These are phyloP conservation scores for Metschnikowia aberdeeniae DNA, from an alignment of 805 yeast genomes.

Conservation along the genomic window DNA sequence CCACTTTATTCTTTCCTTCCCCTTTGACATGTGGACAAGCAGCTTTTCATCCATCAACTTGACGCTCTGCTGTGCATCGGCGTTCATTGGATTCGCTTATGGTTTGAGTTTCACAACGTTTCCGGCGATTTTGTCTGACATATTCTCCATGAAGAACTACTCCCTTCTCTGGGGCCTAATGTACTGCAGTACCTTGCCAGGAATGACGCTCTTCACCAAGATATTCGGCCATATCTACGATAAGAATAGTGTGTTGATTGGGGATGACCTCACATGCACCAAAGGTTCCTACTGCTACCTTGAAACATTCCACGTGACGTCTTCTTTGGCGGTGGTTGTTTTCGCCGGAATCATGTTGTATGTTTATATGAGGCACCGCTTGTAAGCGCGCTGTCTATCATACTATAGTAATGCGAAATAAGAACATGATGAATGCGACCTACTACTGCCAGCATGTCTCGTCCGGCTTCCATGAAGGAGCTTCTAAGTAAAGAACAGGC, in stretches of 20 bases:
- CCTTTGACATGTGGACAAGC: conserved; percentile 11
- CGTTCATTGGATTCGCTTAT: conserved; percentile 31
- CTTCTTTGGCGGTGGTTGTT: conserved; percentile 19
- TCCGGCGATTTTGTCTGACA: conserved; percentile 32
- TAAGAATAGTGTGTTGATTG: conserved; percentile 20
- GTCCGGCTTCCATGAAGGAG: conserved; percentile 17
- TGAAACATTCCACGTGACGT: conserved; percentile 25
- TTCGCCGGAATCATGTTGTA: conserved; percentile 16
- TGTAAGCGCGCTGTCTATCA: not conserved
- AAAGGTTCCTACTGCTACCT: conserved; percentile 29
- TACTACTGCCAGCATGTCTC: conserved; percentile 10
- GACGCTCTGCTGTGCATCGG: conserved; percentile 22
- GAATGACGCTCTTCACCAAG: conserved; percentile 29
- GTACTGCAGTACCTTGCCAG: conserved; percentile 31
- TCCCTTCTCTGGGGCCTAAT: conserved; percentile 33
- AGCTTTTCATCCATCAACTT: conserved; percentile 16
- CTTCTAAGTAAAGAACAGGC: conserved; percentile 9
- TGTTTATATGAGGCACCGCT: conserved; percentile 3
- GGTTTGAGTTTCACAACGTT: conserved; percentile 33
- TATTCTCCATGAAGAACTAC: conserved; percentile 30
- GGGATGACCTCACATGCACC: conserved; percentile 16
- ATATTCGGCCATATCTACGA: conserved; percentile 31
- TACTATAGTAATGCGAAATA: not conserved
- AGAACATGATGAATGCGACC: no score
- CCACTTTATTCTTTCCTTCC: conserved; percentile 20